phyloP scores from a whole-genome alignment of 768 basidiomycete species.

The Tulasnella sp. region DNA sequence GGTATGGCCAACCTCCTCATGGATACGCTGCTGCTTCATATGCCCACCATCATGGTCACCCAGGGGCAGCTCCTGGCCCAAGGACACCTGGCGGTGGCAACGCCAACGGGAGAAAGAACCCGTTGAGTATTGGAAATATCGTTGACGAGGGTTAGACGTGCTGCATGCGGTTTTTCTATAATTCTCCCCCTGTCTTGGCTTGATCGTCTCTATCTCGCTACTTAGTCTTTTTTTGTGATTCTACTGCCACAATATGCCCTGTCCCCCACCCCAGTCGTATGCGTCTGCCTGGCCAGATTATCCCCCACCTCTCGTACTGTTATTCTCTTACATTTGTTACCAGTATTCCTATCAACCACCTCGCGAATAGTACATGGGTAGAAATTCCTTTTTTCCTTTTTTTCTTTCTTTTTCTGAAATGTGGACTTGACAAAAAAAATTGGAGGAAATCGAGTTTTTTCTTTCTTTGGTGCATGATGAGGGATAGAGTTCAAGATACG shows the following conservation, averaged over 20 bases:
- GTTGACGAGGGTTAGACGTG: constrained; percentile 49
- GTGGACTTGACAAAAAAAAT: neutral
- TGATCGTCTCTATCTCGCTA: neutral
- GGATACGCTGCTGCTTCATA: constrained; percentile 40
- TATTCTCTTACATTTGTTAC: neutral
- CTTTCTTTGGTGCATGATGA: neutral
- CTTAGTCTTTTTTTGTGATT: neutral
- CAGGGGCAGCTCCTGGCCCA: neutral
- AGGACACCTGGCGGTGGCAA: constrained; percentile 5
- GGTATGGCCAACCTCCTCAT: constrained; percentile 33
- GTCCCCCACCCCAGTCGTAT: neutral
- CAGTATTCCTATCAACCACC: neutral
- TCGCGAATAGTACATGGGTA: neutral
- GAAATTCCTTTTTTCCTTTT: neutral
- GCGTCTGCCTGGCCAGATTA: neutral
- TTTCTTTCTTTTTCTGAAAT: neutral
- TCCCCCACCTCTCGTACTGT: neutral
- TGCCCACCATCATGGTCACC: constrained; percentile 30
- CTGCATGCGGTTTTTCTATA: neutral
- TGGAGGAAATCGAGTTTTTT: neutral
- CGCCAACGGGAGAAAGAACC: constrained; percentile 54
- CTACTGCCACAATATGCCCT: neutral
- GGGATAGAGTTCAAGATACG: constrained; percentile 7
- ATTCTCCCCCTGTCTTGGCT: neutral
- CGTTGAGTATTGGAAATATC: constrained; percentile 65